phyloP scores from a whole-genome alignment of 2,329 filamentous ascomycete genomes.

The Stagonosporopsis chrysanthemi region DNA sequence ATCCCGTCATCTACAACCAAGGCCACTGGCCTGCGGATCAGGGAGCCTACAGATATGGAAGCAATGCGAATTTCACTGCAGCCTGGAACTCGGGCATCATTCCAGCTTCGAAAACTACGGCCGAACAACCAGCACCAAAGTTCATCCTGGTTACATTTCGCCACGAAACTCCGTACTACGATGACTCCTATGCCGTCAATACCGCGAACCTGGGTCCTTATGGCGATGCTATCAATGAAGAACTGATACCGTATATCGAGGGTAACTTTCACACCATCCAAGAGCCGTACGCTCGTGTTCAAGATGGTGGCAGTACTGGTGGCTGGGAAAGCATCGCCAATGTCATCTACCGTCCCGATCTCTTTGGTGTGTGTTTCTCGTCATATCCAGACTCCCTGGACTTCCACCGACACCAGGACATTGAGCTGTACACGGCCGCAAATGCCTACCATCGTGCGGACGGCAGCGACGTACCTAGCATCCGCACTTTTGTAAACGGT shows the following conservation, averaged over 20 bases:
- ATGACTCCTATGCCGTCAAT: constrained; percentile 52
- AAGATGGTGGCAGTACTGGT: constrained; percentile 50
- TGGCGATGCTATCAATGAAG: constrained; percentile 52
- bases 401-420: constrained; percentile 50
- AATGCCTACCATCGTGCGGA: constrained; percentile 42
- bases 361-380: constrained; percentile 50
- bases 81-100: constrained; percentile 46
- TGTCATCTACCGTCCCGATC: constrained; percentile 49
- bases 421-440: constrained; percentile 41
- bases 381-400: constrained; percentile 50
- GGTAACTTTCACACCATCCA: constrained; percentile 47
- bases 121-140: constrained; percentile 42
- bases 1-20: constrained; percentile 49
- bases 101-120: constrained; percentile 33
- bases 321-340: constrained; percentile 49
- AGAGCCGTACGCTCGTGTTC: constrained; percentile 48
- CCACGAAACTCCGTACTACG: constrained; percentile 50
- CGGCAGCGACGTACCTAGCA: constrained; percentile 42
- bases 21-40: constrained; percentile 41
- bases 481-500: constrained; percentile 38
- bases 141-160: constrained; percentile 50
- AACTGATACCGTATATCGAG: constrained; percentile 48
- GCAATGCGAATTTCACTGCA: constrained; percentile 25
- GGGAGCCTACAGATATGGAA: constrained; percentile 35
- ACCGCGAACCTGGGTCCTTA: constrained; percentile 51